phyloP scores from a whole-genome alignment of 768 basidiomycete genomes.

The Suillus luteus region DNA sequence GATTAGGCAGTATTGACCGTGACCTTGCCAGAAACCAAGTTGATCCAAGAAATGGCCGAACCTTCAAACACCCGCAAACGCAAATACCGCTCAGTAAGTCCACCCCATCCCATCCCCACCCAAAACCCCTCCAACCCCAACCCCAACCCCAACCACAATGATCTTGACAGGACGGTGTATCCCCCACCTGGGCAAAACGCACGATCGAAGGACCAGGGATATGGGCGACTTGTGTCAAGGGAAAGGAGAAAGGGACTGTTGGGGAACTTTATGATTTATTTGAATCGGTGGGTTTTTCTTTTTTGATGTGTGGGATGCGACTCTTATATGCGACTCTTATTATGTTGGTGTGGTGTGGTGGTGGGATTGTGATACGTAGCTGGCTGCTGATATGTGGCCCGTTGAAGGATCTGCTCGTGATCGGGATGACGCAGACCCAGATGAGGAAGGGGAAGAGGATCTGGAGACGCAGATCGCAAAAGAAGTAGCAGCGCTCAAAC shows the following conservation, averaged over 20 bases:
- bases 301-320: no score
- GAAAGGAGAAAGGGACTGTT: slow-evolving; percentile 77
- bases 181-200: slow-evolving; percentile 64
- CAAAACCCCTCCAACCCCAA: no score
- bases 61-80: slow-evolving; percentile 38
- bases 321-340: no score
- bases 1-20: background rate
- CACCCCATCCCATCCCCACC: no score
- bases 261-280: slow-evolving; percentile 80
- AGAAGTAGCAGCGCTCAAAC: slow-evolving; percentile 72
- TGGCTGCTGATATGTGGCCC: slow-evolving; percentile 68
- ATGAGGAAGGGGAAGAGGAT: slow-evolving; percentile 38
- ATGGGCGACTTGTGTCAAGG: slow-evolving; percentile 86
- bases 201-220: slow-evolving; percentile 79
- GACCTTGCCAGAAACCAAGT: background rate
- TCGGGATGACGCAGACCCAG: slow-evolving; percentile 33
- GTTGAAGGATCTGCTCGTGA: slow-evolving; percentile 26
- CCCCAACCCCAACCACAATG: no score
- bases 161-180: slow-evolving; percentile 54
- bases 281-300: slow-evolving; percentile 40
- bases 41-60: slow-evolving; percentile 24
- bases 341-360: no score
- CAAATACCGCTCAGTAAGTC: slow-evolving; percentile 53
- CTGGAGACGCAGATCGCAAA: slow-evolving; percentile 72
- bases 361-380: no score